phyloP scores from a whole-genome alignment of 176 grass and related monocot genomes.

The Avena eriantha region DNA sequence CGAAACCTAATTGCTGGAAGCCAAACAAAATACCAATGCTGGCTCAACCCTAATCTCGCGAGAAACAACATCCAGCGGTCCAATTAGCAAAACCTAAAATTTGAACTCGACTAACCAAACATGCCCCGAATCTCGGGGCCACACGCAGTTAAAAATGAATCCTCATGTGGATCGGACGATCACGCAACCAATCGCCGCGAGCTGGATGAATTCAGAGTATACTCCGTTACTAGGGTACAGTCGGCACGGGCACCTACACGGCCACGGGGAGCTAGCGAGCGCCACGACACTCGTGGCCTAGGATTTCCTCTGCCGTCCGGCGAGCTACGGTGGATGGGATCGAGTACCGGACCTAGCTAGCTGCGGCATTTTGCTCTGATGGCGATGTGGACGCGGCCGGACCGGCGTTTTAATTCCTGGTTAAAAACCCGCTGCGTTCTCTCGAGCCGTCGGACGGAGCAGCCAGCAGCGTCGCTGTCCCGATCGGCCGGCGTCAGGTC shows the following conservation, averaged over 20 bases:
- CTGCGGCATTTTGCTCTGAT: not conserved
- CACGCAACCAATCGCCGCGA: not conserved
- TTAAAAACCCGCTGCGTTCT: not conserved
- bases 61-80: too few relatives aligned
- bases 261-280: not conserved
- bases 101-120: too few relatives aligned
- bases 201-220: too few relatives aligned
- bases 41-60: too few relatives aligned
- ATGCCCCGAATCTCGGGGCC: too few relatives aligned
- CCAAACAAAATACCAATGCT: too few relatives aligned
- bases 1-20: too few relatives aligned
- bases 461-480: not conserved
- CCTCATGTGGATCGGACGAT: not conserved
- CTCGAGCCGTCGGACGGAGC: not conserved
- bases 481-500: not conserved
- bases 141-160: not conserved
- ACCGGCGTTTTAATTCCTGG: too few relatives aligned
- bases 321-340: not conserved
- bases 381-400: not conserved
- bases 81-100: too few relatives aligned
- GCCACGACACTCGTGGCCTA: too few relatives aligned
- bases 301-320: too few relatives aligned
- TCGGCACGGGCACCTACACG: not conserved
- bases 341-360: not conserved
- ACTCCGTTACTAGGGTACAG: too few relatives aligned